Evolutionary conservation across 208 protist species (phyloP), one percentile per base, ranked within the genome.

Genomic region (Crithidia thermophila): DNA sequence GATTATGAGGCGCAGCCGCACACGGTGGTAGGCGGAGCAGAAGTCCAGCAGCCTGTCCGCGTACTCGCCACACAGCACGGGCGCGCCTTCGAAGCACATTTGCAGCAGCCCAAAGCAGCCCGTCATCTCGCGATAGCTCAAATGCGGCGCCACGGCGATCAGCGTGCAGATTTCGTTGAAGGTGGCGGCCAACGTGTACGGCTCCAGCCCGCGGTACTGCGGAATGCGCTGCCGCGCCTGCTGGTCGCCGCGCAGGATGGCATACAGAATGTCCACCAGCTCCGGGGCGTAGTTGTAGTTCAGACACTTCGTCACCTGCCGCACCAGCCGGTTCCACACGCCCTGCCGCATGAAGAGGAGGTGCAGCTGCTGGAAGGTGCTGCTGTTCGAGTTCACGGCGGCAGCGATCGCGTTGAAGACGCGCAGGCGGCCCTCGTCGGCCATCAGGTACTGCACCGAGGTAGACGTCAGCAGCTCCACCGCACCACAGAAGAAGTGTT

Each of bases 1-100:
- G 37, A 81, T 59, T 37, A 92, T 88, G 47, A 82, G 74, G 13
- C 91, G 87, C 51, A 96, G 65, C 20, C 91, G 87, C 55, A 96
- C 91, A n/a, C 91, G 85, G 56, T 96, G 91, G 64, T 96, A 94
- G 10, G 91, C 91, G 16, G 86, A 88, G 62, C 84, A 94, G 56
- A 85, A 84, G 43, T 88, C 81, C 20, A 96, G 68, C 50, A 96
- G 63, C 20, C 47, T 34, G 23, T 85, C 67, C 50, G 88, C 74
- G 33, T 57, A 73, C 57, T 63, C 69, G 9, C 52, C 77, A 53
- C 86, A 96, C 37, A 73, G 47, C 18, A 72, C 42, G 11, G 66
- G 65, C 7, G 72, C 73, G 13, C 27, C 65, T n/a, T 75, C 45
- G 75, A 81, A 93, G 63, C 84, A 86, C 47, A 71, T 67, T 27